Base-by-base conservation (phyloP, 73 alveolate genomes). In the Stentor roeselii region DNA sequence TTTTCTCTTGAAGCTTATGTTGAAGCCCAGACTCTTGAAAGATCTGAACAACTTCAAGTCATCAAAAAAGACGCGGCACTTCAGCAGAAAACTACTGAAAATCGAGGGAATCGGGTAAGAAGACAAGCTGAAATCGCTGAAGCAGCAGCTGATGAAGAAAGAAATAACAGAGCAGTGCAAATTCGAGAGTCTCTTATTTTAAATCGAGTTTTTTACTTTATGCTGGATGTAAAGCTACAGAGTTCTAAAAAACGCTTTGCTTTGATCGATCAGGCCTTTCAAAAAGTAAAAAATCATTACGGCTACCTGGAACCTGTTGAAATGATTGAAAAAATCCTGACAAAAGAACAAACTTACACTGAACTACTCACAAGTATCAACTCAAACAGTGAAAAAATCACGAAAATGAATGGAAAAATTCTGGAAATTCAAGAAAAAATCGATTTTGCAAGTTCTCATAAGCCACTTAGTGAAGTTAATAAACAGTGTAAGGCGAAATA, bases 111-210 rank as follows among this genome's bases (percentile, higher is more conserved):
- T 14, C 38, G 86, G 42, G 39, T 78, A 32, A 35, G n/a, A 36
- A 31, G 86, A 40, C 86, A 78, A 40, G 30, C 27, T 42, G 86
- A 78, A 27, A 78, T 78, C 1, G 86, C 86, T 36, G 86, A 78
- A 40, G 86, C 86, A 41, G 86, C 86, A 0, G 86, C 86, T 0
- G 41, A 78, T 3, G 86, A 78, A 27, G 75, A 78, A 38, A 78
- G 75, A 36, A 59, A 36, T 42, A 11, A 35, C 4, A 59, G 41
- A 2, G 86, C 67, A 2, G 42, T 42, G 11, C 30, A 21, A 42
- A 27, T 39, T 11, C 38, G 78, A 78, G 86, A 78, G 31, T 32
- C 38, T 0, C 39, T 78, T 31, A 35, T 78, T 35, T 35, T 78
- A 4, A 36, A 78, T 39, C 36, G 41, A 60, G 36, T 78, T 21